Evolutionary conservation across 23 red algal genomes (phyloP), one percentile per base, ranked within the genome.

Genomic region (Agarophyton chilense): DNA sequence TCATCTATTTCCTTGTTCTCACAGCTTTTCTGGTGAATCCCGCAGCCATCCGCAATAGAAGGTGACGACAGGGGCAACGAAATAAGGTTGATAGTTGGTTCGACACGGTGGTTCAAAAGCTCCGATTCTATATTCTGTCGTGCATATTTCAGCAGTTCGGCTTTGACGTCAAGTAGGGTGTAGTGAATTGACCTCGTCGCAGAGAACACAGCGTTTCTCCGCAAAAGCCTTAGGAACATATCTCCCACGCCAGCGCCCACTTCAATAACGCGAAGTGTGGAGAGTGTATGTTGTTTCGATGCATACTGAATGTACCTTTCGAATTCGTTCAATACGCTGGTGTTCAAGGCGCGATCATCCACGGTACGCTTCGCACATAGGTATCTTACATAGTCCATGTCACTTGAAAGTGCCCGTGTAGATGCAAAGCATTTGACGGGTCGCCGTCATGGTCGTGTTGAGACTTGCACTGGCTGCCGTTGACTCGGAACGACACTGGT

Each of bases 321-420:
- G 31, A 84, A 51, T 5, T 38, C 43, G 21, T 62, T 45, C 45
- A 83, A 52, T 11, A 92, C 89, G 31, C 35, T 50, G 19, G 26
- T 32, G 50, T 92, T 83, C 25, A 92, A 64, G 17, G 89, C 89
- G 39, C 89, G 89, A 22, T 83, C 89, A 41, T 92, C 89, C 32
- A 92, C 89, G 43, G 89, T 61, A 42, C 54, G 58, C 71, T 92
- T 92, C 17, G 89, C 78, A n/a, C 39, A 22, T 18, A 92, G 68
- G 64, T 92, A 92, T 29, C 89, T 78, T 22, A 75, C 81, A 42
- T 92, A 92, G 52, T 92, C 79, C 79, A 92, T 83, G 32, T 26
- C 33, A 44, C 13, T 43, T 14, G 60, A 36, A 29, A 2, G 1
- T 80, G 76, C 38, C 4, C 76, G 0, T 2, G 12, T 22, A 18